Conservation (phyloP, 805 yeast genomes). For the Kluyveromyces siamensis region DNA sequence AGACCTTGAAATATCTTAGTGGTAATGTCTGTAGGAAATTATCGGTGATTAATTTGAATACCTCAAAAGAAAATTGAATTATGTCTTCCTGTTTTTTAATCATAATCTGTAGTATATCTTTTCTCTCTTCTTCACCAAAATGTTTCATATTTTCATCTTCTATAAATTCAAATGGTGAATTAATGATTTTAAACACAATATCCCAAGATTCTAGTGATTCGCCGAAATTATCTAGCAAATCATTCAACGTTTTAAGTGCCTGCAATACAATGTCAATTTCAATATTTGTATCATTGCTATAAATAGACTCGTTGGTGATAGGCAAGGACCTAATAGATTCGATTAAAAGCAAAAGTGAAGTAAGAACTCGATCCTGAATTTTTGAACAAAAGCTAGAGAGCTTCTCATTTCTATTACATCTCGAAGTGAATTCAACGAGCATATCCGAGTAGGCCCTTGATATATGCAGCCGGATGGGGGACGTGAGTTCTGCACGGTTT, state of each 20-base stretch:
- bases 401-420: background rate
- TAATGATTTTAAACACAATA: conserved; percentile 49
- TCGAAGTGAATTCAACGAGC: background rate
- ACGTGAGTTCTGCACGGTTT: conserved; percentile 32
- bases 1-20: conserved; percentile 44
- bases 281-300: conserved; percentile 35
- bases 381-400: conserved; percentile 2
- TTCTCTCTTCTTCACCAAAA: conserved; percentile 17
- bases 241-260: conserved; percentile 54
- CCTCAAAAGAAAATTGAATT: conserved; percentile 61
- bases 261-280: conserved; percentile 62
- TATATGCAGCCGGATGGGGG: conserved; percentile 39
- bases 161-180: conserved; percentile 46
- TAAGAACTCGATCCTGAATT: conserved; percentile 10
- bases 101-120: conserved; percentile 28
- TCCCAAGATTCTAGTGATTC: conserved; percentile 61
- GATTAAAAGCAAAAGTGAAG: conserved; percentile 39
- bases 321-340: conserved; percentile 30
- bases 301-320: conserved; percentile 23
- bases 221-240: conserved; percentile 73
- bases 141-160: conserved; percentile 15
- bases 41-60: conserved; percentile 73
- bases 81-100: conserved; percentile 43
- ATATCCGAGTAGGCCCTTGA: conserved; percentile 31
- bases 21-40: conserved; percentile 77